Conservation (phyloP, 495 filamentous ascomycete genomes). For the Talaromyces adpressus region DNA sequence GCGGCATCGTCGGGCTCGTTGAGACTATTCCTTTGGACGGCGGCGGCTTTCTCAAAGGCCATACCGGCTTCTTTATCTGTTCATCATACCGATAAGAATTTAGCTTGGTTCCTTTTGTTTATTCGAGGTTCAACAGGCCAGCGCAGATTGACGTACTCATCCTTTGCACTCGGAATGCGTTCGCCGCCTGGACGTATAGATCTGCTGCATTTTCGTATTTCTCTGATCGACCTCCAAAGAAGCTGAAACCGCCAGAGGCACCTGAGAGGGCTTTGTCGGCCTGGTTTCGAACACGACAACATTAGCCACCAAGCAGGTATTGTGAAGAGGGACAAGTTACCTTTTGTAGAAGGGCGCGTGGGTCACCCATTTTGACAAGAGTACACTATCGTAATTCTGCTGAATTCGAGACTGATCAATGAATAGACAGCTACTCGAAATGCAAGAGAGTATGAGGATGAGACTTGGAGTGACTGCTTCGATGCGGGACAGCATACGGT, state of each 20-base stretch:
- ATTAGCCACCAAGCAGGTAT: not conserved
- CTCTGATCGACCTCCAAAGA: conserved; percentile 73
- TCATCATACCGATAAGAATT: not conserved
- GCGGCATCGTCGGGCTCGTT: conserved; percentile 87
- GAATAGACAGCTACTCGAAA: not conserved
- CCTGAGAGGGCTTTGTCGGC: conserved; percentile 69
- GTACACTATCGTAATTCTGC: not conserved
- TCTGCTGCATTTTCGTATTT: conserved; percentile 82
- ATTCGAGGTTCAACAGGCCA: not conserved
- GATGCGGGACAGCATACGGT: not conserved
- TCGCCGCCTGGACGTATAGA: conserved; percentile 72
- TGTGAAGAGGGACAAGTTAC: conserved; percentile 18
- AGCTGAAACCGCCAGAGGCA: conserved; percentile 64
- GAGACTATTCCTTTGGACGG: conserved; percentile 65
- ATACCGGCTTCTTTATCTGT: conserved; percentile 73
- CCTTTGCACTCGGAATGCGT: conserved; percentile 70
- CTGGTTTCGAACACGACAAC: conserved; percentile 29
- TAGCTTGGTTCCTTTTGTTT: not conserved
- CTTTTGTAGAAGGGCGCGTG: conserved; percentile 51
- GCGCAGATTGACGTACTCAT: conserved; percentile 40
- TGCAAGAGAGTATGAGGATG: not conserved
- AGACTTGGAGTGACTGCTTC: not conserved
- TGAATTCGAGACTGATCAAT: not conserved
- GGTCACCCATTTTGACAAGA: conserved; percentile 31
- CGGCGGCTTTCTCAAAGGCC: conserved; percentile 72